These are phyloP conservation scores for Kwoniella mangroviensis DNA, from an alignment of 768 basidiomycete genomes.

Conservation along the genomic window DNA sequence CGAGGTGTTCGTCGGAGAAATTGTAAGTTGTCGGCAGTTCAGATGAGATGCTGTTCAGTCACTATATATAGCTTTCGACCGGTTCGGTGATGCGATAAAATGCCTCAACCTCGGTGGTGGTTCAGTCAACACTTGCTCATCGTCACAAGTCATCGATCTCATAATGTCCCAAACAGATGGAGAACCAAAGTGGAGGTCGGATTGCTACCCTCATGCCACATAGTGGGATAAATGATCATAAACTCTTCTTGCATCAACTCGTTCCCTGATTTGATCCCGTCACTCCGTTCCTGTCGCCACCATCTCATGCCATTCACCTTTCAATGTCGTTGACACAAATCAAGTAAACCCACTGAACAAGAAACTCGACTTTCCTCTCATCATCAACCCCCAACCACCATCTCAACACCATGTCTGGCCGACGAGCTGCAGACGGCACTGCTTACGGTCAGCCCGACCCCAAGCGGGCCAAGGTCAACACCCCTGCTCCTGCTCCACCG, in stretches of 20 bases:
- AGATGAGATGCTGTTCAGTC: neutral
- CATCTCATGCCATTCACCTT: neutral
- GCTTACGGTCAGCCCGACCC: conserved; percentile 41
- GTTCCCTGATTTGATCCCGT: conserved; percentile 7
- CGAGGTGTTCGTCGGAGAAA: neutral
- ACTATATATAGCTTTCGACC: neutral
- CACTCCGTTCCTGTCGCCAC: conserved; percentile 1
- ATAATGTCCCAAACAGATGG: neutral
- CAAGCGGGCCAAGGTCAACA: conserved; percentile 34
- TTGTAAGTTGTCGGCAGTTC: neutral
- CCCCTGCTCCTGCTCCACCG: conserved; percentile 8
- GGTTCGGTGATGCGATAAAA: conserved; percentile 9
- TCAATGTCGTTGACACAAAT: too few relatives aligned
- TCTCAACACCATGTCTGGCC: conserved; percentile 35
- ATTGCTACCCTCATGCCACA: neutral
- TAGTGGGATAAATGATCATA: neutral
- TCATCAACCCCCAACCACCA: neutral
- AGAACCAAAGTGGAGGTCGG: conserved; percentile 4
- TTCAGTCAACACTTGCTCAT: neutral
- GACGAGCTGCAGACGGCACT: conserved; percentile 43
- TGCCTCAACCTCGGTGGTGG: conserved; percentile 7
- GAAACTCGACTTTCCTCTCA: neutral
- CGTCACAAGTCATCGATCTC: neutral
- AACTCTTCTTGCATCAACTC: neutral
- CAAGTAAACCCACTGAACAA: too few relatives aligned